A percentile compares a stretch with the other conserved stretches of the same genome.
Conservation (phyloP, 495 filamentous ascomycete genomes). For the Xylaria telfairii region DNA sequence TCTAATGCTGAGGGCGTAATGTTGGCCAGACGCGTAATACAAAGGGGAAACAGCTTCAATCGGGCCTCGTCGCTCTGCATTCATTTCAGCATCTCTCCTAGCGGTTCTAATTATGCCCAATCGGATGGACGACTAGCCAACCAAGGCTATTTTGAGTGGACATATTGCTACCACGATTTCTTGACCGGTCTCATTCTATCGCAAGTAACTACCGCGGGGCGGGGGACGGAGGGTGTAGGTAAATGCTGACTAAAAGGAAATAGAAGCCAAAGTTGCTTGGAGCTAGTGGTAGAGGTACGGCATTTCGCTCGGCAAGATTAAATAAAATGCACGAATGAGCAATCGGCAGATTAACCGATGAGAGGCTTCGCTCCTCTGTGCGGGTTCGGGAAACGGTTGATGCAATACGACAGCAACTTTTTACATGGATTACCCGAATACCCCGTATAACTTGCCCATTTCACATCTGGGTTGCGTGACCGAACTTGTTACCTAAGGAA, state of each 20-base stretch:
- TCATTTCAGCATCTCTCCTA: neutral
- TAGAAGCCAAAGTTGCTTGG: neutral
- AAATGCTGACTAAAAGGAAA: neutral
- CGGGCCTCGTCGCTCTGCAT: neutral
- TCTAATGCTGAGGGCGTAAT: neutral
- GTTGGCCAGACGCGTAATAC: neutral
- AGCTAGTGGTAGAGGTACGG: neutral
- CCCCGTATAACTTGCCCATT: neutral
- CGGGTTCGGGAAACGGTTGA: neutral
- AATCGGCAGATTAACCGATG: neutral
- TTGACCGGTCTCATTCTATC: neutral
- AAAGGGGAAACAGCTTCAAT: neutral
- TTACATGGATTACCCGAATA: neutral
- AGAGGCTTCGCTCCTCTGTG: neutral
- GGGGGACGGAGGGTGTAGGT: neutral
- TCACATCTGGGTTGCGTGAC: neutral
- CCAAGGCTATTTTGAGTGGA: neutral
- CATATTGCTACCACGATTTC: neutral
- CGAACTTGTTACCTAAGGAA: neutral
- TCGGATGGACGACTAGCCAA: neutral
- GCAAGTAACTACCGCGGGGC: neutral
- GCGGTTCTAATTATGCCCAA: neutral
- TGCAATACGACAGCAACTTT: neutral
- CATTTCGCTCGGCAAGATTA: neutral
- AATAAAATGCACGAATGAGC: neutral